phyloP scores from a whole-genome alignment of 805 yeast species.

The Yamadazyma kitorensis region DNA sequence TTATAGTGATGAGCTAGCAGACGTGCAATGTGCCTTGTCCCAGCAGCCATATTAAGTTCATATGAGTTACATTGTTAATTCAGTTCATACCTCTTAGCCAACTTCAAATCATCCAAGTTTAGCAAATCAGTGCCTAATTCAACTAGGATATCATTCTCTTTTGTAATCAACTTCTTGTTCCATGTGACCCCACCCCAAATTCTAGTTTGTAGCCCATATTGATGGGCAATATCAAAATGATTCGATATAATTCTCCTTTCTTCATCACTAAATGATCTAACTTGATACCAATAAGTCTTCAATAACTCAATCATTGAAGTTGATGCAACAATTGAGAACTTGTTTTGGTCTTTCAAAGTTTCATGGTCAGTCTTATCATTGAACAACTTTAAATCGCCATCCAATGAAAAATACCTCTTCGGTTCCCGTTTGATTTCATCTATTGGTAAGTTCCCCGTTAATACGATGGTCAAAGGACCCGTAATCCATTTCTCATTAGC shows the following conservation, averaged over 20 bases:
- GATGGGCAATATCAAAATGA: conserved; percentile 44
- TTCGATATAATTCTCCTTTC: conserved; percentile 26
- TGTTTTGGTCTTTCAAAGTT: conserved; percentile 20
- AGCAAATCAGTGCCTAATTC: conserved; percentile 54
- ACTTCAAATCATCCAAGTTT: conserved; percentile 57
- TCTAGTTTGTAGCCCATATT: conserved; percentile 50
- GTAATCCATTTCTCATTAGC: conserved; percentile 26
- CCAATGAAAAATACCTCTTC: conserved; percentile 44
- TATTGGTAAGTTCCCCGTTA: conserved; percentile 65
- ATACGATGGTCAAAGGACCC: conserved; percentile 60
- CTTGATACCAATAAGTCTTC: conserved; percentile 27
- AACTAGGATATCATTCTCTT: conserved; percentile 48
- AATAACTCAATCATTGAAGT: conserved; percentile 34
- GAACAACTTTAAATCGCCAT: conserved; percentile 46
- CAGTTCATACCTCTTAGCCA: no score
- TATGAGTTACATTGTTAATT: no score
- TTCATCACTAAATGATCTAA: conserved; percentile 27
- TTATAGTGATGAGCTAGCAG: no score
- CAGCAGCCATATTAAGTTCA: no score
- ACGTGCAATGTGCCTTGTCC: no score
- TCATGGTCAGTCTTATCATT: conserved; percentile 19
- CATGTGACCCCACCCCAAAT: conserved; percentile 72
- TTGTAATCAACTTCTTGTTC: conserved; percentile 48
- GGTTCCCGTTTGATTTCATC: conserved; percentile 19
- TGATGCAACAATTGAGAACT: conserved; percentile 40